These are phyloP conservation scores for Metschnikowia cubensis DNA, from an alignment of 805 yeast species.

Conservation along the genomic window DNA sequence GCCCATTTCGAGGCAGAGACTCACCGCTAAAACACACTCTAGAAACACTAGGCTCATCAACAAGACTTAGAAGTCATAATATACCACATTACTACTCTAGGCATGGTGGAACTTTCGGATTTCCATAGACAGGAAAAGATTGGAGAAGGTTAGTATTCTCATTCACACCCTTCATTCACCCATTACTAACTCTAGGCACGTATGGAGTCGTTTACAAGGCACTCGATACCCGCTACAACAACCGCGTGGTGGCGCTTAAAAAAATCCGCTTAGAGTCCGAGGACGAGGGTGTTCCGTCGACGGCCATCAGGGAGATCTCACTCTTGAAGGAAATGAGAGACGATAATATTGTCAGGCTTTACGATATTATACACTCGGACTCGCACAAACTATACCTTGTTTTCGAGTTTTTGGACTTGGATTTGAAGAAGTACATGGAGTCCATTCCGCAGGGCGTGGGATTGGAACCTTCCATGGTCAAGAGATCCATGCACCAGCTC, in stretches of 20 bases:
- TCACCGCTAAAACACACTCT: too few species aligned
- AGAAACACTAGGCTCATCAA: too few species aligned
- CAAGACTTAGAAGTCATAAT: too few species aligned
- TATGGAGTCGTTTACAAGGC: constrained; percentile 98
- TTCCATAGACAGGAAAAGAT: constrained; percentile 93
- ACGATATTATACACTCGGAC: constrained; percentile 94
- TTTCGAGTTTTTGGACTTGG: constrained; percentile 90
- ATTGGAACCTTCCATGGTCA: constrained; percentile 84
- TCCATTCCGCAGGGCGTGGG: constrained; percentile 88
- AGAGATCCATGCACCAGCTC: constrained; percentile 87
- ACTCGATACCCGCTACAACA: constrained; percentile 79
- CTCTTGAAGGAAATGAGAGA: constrained; percentile 89
- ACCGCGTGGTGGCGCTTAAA: constrained; percentile 92
- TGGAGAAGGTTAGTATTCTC: constrained; percentile 68
- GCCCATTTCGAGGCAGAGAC: too few species aligned
- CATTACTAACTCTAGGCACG: constrained; percentile 50
- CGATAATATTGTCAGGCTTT: constrained; percentile 85
- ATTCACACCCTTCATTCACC: not conserved
- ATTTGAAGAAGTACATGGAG: constrained; percentile 95
- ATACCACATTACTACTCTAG: not conserved
- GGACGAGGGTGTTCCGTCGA: constrained; percentile 97
- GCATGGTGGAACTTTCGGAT: constrained; percentile 84
- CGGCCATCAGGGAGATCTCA: constrained; percentile 95
- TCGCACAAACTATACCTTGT: constrained; percentile 88
- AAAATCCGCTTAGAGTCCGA: constrained; percentile 94